Evolutionary conservation across 2,329 filamentous ascomycete species (phyloP).

Genomic region (Cytospora paraplurivora): DNA sequence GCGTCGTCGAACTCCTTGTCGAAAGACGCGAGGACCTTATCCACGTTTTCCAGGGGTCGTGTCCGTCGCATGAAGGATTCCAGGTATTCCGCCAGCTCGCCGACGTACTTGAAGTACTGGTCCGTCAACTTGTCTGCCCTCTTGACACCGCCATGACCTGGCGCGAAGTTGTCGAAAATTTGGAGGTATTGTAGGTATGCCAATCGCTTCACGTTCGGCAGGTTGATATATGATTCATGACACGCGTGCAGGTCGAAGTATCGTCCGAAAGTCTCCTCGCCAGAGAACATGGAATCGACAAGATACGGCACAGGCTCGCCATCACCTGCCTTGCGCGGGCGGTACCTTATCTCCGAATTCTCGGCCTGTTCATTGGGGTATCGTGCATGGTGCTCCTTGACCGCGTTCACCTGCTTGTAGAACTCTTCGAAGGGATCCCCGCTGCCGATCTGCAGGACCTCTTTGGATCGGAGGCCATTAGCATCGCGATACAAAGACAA

Average conservation of each 20-base stretch:
- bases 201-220: slow-evolving; percentile 81
- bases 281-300: slow-evolving; percentile 90
- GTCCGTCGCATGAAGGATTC: slow-evolving; percentile 86
- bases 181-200: slow-evolving; percentile 94
- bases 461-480: slow-evolving; percentile 69
- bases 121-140: slow-evolving; percentile 86
- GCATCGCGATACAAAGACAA: slow-evolving; percentile 83
- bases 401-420: slow-evolving; percentile 77
- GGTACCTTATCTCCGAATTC: slow-evolving; percentile 92
- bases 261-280: slow-evolving; percentile 90
- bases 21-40: slow-evolving; percentile 74
- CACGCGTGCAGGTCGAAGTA: slow-evolving; percentile 85
- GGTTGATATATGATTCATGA: slow-evolving; percentile 88
- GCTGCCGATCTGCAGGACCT: slow-evolving; percentile 80
- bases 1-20: slow-evolving; percentile 81
- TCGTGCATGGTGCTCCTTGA: slow-evolving; percentile 84
- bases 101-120: slow-evolving; percentile 87
- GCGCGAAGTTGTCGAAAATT: slow-evolving; percentile 81
- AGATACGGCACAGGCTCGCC: slow-evolving; percentile 62
- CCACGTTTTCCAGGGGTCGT: slow-evolving; percentile 81
- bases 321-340: slow-evolving; percentile 65
- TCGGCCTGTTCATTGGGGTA: slow-evolving; percentile 96
- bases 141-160: slow-evolving; percentile 73
- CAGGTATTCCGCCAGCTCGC: slow-evolving; percentile 77
- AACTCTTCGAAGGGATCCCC: slow-evolving; percentile 91